Evolutionary conservation across 2,329 filamentous ascomycete genomes (phyloP).

Genomic region (Alternaria consortialis): DNA sequence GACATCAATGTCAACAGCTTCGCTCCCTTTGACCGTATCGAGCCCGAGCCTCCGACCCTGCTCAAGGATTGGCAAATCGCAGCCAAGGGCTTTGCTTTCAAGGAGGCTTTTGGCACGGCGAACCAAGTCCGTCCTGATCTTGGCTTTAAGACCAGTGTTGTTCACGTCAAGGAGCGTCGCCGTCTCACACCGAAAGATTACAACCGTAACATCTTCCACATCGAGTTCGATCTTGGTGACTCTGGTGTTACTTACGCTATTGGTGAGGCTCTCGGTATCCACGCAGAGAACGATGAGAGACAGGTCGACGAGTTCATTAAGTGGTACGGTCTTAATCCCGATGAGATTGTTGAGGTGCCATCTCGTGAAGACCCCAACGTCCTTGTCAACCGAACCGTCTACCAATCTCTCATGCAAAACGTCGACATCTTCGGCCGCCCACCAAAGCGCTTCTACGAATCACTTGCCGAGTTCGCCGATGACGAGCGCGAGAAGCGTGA

Average conservation of each 20-base stretch:
- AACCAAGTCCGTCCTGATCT: slow-evolving; percentile 83
- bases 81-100: slow-evolving; percentile 90
- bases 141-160: slow-evolving; percentile 82
- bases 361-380: slow-evolving; percentile 78
- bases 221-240: slow-evolving; percentile 93
- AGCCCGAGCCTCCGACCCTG: slow-evolving; percentile 71
- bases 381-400: slow-evolving; percentile 88
- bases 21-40: slow-evolving; percentile 77
- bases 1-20: slow-evolving; percentile 84
- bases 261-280: slow-evolving; percentile 94
- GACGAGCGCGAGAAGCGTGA: slow-evolving; percentile 84
- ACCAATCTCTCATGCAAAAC: slow-evolving; percentile 90
- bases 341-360: slow-evolving; percentile 90
- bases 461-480: slow-evolving; percentile 82
- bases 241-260: slow-evolving; percentile 96
- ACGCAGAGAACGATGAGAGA: slow-evolving; percentile 87
- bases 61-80: slow-evolving; percentile 82
- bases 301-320: slow-evolving; percentile 87
- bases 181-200: slow-evolving; percentile 87
- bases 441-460: slow-evolving; percentile 97
- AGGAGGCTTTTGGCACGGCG: slow-evolving; percentile 86
- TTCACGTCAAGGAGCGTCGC: slow-evolving; percentile 94
- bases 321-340: slow-evolving; percentile 83
- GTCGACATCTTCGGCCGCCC: slow-evolving; percentile 96
- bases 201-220: slow-evolving; percentile 99